Conservation (phyloP, 495 filamentous ascomycete genomes). For the Penicillium silybi region DNA sequence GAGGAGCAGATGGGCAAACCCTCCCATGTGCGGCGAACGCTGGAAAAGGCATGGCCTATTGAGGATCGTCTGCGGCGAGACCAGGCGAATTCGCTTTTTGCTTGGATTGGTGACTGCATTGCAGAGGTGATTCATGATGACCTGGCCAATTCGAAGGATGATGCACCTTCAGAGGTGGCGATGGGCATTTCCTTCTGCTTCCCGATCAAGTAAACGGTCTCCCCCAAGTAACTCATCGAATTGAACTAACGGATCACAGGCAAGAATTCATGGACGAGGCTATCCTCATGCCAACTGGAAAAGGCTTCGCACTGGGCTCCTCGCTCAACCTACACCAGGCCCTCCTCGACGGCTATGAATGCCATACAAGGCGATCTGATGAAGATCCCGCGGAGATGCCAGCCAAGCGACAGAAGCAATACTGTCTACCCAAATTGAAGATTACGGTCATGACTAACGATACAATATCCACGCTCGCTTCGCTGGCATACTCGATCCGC, state of each 20-base stretch:
- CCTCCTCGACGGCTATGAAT: constrained; percentile 60
- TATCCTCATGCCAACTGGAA: constrained; percentile 72
- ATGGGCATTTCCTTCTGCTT: constrained; percentile 79
- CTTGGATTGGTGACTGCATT: constrained; percentile 70
- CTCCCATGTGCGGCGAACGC: constrained; percentile 46
- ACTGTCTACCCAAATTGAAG: constrained; percentile 54
- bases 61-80: constrained; percentile 66
- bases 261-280: constrained; percentile 67
- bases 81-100: constrained; percentile 63
- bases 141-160: constrained; percentile 27
- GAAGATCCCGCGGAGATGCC: constrained; percentile 17
- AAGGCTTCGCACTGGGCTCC: constrained; percentile 69
- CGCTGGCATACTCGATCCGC: constrained; percentile 57
- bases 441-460: constrained; percentile 75
- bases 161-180: constrained; percentile 47
- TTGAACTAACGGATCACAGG: constrained; percentile 31
- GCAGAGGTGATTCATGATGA: constrained; percentile 58
- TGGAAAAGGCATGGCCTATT: constrained; percentile 71
- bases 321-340: constrained; percentile 64
- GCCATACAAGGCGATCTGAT: constrained; percentile 36
- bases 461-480: constrained; percentile 68
- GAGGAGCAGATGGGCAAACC: constrained; percentile 24
- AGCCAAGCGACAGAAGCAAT: constrained; percentile 29
- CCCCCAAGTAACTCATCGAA: background rate
- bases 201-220: constrained; percentile 61